These are phyloP conservation scores for Diddensiella santjacobensis DNA, from an alignment of 805 yeast species.

Conservation along the genomic window DNA sequence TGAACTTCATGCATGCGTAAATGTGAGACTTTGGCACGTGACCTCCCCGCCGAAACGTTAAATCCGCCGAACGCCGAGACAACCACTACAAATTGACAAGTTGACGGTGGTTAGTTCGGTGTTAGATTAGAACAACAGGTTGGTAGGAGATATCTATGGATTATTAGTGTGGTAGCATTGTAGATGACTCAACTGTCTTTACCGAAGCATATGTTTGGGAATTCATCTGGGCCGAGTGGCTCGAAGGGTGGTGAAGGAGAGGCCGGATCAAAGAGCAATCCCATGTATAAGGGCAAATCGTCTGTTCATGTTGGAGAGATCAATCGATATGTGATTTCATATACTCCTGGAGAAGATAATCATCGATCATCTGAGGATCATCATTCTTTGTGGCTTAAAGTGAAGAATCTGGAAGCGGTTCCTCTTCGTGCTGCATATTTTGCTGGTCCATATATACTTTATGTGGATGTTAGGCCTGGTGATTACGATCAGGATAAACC, in stretches of 20 bases:
- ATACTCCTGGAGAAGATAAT: constrained; percentile 37
- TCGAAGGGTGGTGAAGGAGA: neutral
- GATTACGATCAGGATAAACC: constrained; percentile 54
- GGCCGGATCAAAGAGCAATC: neutral
- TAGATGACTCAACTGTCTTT: neutral
- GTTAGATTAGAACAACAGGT: too few relatives aligned
- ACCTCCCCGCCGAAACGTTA: too few relatives aligned
- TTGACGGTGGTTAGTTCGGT: too few relatives aligned
- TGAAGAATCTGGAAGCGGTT: constrained; percentile 68
- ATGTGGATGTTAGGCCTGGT: constrained; percentile 71
- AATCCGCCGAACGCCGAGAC: too few relatives aligned
- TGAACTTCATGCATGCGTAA: too few relatives aligned
- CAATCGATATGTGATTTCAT: constrained; percentile 52
- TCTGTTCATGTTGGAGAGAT: constrained; percentile 58
- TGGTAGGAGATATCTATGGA: too few relatives aligned
- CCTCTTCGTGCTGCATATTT: constrained; percentile 78
- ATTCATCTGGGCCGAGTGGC: neutral
- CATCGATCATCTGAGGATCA: constrained; percentile 5
- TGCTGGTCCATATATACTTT: constrained; percentile 84
- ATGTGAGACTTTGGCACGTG: too few relatives aligned
- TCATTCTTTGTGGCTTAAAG: constrained; percentile 37
- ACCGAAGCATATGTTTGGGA: neutral
- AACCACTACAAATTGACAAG: too few relatives aligned
- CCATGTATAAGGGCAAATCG: constrained; percentile 24
- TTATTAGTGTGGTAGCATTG: too few relatives aligned